These are phyloP conservation scores for Coemansia sp. DNA, from an alignment of 192 early-diverging fungal genomes.

Conservation along the genomic window DNA sequence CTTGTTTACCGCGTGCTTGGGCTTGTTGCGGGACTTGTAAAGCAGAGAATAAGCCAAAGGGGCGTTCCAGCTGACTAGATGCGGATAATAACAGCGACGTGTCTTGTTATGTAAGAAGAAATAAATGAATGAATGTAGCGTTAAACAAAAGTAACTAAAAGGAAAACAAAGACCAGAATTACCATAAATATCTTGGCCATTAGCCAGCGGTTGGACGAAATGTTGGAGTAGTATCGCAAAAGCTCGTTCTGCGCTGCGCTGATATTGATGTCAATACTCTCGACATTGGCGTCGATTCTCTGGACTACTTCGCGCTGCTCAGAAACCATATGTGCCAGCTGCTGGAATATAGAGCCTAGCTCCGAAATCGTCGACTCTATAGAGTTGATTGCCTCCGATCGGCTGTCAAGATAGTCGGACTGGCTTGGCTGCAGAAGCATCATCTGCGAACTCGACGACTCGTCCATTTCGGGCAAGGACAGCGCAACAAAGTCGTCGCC, in stretches of 20 bases:
- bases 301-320: conserved; percentile 87
- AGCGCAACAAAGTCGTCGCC: conserved; percentile 55
- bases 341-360: conserved; percentile 84
- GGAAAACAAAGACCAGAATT: conserved; percentile 81
- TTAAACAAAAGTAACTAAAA: conserved; percentile 64
- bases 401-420: conserved; percentile 83
- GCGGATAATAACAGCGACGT: conserved; percentile 28
- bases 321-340: conserved; percentile 82
- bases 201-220: conserved; percentile 92
- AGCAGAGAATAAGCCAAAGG: not conserved
- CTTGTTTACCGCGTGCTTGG: conserved; percentile 5
- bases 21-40: not conserved
- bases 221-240: conserved; percentile 86
- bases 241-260: conserved; percentile 86
- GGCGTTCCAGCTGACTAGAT: not conserved
- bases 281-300: conserved; percentile 92
- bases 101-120: too few species aligned
- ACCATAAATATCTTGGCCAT: conserved; percentile 94
- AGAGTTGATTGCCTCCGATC: conserved; percentile 88
- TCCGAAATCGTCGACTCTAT: conserved; percentile 98
- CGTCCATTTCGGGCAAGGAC: conserved; percentile 56
- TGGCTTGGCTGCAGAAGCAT: conserved; percentile 63
- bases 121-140: too few species aligned
- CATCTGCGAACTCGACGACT: conserved; percentile 68
- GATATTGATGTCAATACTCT: conserved; percentile 90